These are phyloP conservation scores for Furcasterigmium sp. DNA, from an alignment of 2,329 filamentous ascomycete species.

Conservation along the genomic window DNA sequence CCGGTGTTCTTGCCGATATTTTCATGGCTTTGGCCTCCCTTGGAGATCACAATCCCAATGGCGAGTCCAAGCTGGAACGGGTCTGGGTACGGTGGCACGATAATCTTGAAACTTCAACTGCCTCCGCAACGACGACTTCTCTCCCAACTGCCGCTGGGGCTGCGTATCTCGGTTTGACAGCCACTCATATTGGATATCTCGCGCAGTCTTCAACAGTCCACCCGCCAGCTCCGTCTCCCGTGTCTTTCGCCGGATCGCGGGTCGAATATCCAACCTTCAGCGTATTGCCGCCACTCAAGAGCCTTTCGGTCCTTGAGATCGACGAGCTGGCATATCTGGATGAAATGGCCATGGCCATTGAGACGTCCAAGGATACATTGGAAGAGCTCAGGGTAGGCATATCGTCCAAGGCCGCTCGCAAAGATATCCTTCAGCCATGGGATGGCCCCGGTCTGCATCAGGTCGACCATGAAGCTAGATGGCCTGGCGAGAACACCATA, in stretches of 20 bases:
- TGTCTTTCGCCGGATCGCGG: conserved; percentile 45
- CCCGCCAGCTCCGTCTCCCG: conserved; percentile 28
- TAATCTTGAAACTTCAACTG: conserved; percentile 47
- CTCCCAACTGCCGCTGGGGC: conserved; percentile 13
- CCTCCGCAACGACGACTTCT: conserved; percentile 23
- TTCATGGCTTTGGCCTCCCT: conserved; percentile 74
- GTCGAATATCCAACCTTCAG: conserved; percentile 80
- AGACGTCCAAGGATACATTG: conserved; percentile 60
- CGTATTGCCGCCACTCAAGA: conserved; percentile 68
- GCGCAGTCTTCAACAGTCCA: conserved; percentile 21
- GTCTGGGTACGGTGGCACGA: conserved; percentile 83
- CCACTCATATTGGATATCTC: conserved; percentile 36
- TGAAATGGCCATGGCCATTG: conserved; percentile 74
- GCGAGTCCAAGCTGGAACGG: conserved; percentile 61
- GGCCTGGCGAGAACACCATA: conserved; percentile 52
- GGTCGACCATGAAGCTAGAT: conserved; percentile 53
- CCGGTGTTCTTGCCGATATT: conserved; percentile 73
- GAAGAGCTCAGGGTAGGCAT: conserved; percentile 72
- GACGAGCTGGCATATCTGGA: conserved; percentile 80
- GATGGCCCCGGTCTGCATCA: conserved; percentile 58
- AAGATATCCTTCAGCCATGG: conserved; percentile 57
- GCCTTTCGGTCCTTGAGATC: conserved; percentile 72
- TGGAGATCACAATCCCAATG: conserved; percentile 52
- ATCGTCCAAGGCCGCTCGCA: conserved; percentile 38
- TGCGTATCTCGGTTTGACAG: conserved; percentile 26